phyloP scores from a whole-genome alignment of 2,329 filamentous ascomycete species.

The Apiospora malaysiana region DNA sequence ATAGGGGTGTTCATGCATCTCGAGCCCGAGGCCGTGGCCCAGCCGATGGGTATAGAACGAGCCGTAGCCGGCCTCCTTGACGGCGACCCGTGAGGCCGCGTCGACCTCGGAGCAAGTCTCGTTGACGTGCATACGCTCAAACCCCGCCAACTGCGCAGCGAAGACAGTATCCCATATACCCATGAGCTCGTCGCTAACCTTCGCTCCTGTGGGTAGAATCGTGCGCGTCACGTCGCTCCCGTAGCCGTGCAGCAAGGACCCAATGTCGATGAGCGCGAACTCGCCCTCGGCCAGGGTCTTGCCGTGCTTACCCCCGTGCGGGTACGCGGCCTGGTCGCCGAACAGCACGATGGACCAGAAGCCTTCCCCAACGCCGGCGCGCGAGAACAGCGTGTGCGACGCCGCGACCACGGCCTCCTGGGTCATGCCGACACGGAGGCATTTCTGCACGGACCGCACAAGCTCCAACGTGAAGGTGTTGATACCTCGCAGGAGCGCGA shows the following conservation, averaged over 20 bases:
- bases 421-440: constrained; percentile 33
- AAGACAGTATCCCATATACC: constrained; percentile 35
- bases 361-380: constrained; percentile 34
- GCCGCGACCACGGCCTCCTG: constrained; percentile 34
- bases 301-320: constrained; percentile 37
- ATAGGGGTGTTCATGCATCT: constrained; percentile 39
- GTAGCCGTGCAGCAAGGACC: constrained; percentile 37
- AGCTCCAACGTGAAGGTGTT: constrained; percentile 38
- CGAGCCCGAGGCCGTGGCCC: constrained; percentile 37
- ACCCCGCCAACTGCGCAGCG: constrained; percentile 34
- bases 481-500: constrained; percentile 36
- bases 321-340: constrained; percentile 37
- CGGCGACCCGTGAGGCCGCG: constrained; percentile 34
- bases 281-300: constrained; percentile 34
- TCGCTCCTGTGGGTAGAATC: constrained; percentile 32
- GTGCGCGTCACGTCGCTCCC: constrained; percentile 39
- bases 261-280: constrained; percentile 39
- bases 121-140: constrained; percentile 34
- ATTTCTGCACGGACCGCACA: constrained; percentile 35
- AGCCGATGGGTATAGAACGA: constrained; percentile 38
- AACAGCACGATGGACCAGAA: constrained; percentile 40
- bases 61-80: constrained; percentile 33
- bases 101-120: constrained; percentile 38
- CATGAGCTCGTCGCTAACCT: constrained; percentile 34
- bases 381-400: constrained; percentile 32